Evolutionary conservation across 495 filamentous ascomycete genomes (phyloP), one percentile per base, ranked within the genome.

Genomic region (Neurospora sp.): DNA sequence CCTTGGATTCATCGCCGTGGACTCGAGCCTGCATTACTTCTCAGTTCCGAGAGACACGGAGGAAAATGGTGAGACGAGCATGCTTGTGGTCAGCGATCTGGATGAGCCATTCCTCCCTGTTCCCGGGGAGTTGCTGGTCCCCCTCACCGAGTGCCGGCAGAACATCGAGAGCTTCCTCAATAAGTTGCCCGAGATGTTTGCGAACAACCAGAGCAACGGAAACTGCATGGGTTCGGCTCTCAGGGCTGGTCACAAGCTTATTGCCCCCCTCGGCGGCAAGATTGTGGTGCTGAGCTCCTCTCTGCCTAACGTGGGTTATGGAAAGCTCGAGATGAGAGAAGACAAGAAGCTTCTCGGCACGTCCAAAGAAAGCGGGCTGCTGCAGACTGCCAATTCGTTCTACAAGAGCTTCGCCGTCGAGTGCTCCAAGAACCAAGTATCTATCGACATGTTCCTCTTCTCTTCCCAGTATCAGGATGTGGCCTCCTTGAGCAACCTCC

Each of bases 321-420:
- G 96, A 38, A 93, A 96, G 79, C 88, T 99, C 70, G 92, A 96
- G 38, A 93, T 94, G 89, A 87, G 96, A 74, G 96, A 99, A 82
- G 94, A 98, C 79, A 98, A 98, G 86, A 97, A 98, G 82, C 82
- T 97, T 20, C 88, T 99, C 6, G 96, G 96, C 72, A 99, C 96
- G 3, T 93, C 89, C 79, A 97, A 97, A 81, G 96, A 99, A 78
- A 92, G 87, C 75, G 84, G 85, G 70, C 86, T 99, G 40, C 84
- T 99, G 69, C 95, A 98, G 79, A 98, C 96, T 0, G 92, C 87
- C 14, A 97, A 91, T 83, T 91, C 92, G 74, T 99, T 99, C 81
- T 99, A 99, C 87, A 99, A 99, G 85, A 97, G 93, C 78, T 99
- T 99, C 80, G 96, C 96, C 3, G 96, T 99, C 7, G 96, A 99